These are phyloP conservation scores for Cercospora janseana DNA, from an alignment of 2,329 filamentous ascomycete species.

Conservation along the genomic window DNA sequence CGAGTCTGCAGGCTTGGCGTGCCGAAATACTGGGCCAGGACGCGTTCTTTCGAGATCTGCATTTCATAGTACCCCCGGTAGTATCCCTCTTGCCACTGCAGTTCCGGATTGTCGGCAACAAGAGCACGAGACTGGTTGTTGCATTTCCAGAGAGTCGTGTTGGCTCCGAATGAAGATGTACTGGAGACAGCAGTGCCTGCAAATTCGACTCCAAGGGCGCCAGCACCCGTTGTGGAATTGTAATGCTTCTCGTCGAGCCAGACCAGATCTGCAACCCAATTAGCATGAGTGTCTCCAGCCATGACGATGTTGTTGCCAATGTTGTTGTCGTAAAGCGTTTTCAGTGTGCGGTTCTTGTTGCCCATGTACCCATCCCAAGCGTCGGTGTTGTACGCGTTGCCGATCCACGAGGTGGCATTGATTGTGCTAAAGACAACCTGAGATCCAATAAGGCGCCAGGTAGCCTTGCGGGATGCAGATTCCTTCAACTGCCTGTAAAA, in stretches of 20 bases:
- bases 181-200: conserved; percentile 65
- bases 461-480: conserved; percentile 57
- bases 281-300: conserved; percentile 65
- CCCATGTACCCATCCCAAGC: conserved; percentile 64
- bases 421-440: conserved; percentile 65
- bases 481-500: conserved; percentile 52
- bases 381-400: conserved; percentile 52
- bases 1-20: conserved; percentile 57
- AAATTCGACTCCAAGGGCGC: conserved; percentile 47
- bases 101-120: conserved; percentile 54
- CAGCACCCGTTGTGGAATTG: conserved; percentile 40
- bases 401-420: conserved; percentile 41
- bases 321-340: conserved; percentile 58
- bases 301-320: conserved; percentile 71
- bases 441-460: conserved; percentile 68
- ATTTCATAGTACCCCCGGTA: conserved; percentile 71
- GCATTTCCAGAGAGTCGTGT: conserved; percentile 52
- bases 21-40: conserved; percentile 63
- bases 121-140: conserved; percentile 47
- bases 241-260: conserved; percentile 44
- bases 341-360: conserved; percentile 67
- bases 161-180: conserved; percentile 53
- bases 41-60: conserved; percentile 53
- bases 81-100: conserved; percentile 70
- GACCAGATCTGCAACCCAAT: conserved; percentile 51